These are phyloP conservation scores for Sporodiniella umbellata DNA, from an alignment of 371 early-diverging fungal species.

Conservation along the genomic window DNA sequence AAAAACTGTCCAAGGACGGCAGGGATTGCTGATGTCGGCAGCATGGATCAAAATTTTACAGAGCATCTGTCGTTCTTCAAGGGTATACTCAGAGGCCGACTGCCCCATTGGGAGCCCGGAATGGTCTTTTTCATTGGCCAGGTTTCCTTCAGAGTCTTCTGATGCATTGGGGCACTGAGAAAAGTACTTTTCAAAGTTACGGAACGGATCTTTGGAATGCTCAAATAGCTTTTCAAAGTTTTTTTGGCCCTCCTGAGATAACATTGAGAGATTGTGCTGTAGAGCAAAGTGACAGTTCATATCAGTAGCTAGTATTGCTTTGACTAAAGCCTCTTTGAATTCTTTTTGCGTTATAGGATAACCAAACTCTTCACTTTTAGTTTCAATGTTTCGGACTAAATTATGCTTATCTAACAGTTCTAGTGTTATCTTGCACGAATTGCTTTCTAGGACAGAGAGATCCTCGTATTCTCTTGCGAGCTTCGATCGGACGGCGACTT, in stretches of 20 bases:
- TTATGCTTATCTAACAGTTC: conserved; percentile 69
- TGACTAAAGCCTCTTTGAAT: conserved; percentile 45
- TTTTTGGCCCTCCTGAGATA: too few species aligned
- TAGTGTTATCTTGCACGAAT: conserved; percentile 69
- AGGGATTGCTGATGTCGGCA: conserved; percentile 86
- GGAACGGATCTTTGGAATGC: too few species aligned
- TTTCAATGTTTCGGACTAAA: conserved; percentile 47
- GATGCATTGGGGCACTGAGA: too few species aligned
- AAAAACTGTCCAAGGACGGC: conserved; percentile 80
- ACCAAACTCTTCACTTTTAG: conserved; percentile 15
- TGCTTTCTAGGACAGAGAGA: conserved; percentile 79
- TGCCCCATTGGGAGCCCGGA: background rate
- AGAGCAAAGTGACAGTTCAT: conserved; percentile 82
- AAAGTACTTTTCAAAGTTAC: too few species aligned
- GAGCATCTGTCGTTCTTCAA: conserved; percentile 59
- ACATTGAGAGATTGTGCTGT: conserved; percentile 34
- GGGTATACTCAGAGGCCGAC: conserved; percentile 4
- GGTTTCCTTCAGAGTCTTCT: too few species aligned
- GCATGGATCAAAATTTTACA: conserved; percentile 76
- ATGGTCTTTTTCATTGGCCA: too few species aligned
- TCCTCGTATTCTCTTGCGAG: conserved; percentile 64
- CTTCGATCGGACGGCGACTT: conserved; percentile 78
- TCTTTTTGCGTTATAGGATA: conserved; percentile 33
- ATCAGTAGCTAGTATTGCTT: conserved; percentile 81
- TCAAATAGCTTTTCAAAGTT: too few species aligned